Evolutionary conservation across 805 yeast genomes (phyloP), one percentile per base, ranked within the genome.

Genomic region (Kuraishia capsulata): DNA sequence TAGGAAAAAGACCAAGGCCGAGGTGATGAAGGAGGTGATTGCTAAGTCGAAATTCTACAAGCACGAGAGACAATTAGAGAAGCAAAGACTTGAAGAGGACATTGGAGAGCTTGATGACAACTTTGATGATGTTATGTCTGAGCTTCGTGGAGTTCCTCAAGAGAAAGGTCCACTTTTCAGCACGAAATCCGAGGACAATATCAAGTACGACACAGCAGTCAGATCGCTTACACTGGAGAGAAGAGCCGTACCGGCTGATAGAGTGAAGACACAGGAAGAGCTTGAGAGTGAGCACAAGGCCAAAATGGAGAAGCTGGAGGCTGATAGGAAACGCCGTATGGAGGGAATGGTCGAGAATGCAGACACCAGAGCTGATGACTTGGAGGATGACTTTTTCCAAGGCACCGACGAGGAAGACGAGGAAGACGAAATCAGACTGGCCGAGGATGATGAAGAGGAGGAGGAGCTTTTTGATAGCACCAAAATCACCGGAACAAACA

Each of bases 11-110:
- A 76, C 86, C 16, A 84, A 84, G 51, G 81, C 83, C 29, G 94
- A 84, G 57, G 90, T 84, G 29, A 84, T 84, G 94, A 74, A 80
- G 47, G 94, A 84, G 54, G 73, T 84, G 35, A 84, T 84, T 42
- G 87, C 92, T 28, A 84, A 84, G 58, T 81, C 92, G 14, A 84
- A 84, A 51, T 78, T 72, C 49, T 73, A 82, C 58, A 83, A 81
- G 51, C 79, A 78, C 26, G 84, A 82, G 56, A 75, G 92, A 56
- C 90, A 84, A 57, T 61, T 68, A 51, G 66, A 73, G 39, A 80
- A 81, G 47, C 76, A 72, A 40, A 65, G 71, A 51, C 61, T 74
- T 11, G 79, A 76, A 51, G 78, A 71, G 37, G 67, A 76, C 24
- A 78, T 84, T 38, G 65, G 65, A 50, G 83, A 77, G 45, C 66